Evolutionary conservation across 169 alveolate genomes (phyloP).

Genomic region (Cryptosporidium viatorum): DNA sequence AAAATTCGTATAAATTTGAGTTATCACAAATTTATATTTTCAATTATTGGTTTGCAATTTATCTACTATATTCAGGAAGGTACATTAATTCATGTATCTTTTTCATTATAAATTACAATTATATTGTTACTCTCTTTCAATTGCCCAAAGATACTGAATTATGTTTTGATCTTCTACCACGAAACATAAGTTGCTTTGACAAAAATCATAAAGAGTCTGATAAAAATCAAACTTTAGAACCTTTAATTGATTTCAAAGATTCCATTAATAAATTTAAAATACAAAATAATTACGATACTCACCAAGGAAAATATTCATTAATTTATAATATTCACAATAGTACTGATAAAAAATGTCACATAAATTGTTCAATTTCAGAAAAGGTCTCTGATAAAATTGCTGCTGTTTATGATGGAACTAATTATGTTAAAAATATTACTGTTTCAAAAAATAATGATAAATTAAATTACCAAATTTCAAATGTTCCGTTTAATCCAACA

Average conservation of each 20-base stretch:
- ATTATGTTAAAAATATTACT: background rate
- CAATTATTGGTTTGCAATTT: conserved; percentile 1
- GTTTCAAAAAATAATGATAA: background rate
- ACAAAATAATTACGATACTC: background rate
- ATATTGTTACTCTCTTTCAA: background rate
- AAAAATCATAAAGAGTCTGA: background rate
- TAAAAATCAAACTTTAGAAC: background rate
- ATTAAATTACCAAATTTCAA: background rate
- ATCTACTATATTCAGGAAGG: background rate
- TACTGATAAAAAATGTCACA: background rate
- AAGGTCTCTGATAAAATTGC: background rate
- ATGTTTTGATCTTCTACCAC: background rate
- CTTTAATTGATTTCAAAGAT: background rate
- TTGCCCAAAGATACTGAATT: background rate
- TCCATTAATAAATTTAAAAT: background rate
- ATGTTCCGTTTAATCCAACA: background rate
- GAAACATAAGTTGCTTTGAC: background rate
- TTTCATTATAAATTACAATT: background rate
- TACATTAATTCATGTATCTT: background rate
- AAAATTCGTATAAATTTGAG: background rate
- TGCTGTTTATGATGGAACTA: background rate
- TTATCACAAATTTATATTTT: background rate
- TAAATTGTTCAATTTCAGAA: too few relatives aligned
- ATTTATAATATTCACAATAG: background rate
- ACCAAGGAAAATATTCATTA: background rate